Percentiles rank a stretch among this genome's conserved stretches.
These are phyloP conservation scores for Sideroxylon spinosum DNA, from an alignment of 179 eudicot species.

Conservation along the genomic window DNA sequence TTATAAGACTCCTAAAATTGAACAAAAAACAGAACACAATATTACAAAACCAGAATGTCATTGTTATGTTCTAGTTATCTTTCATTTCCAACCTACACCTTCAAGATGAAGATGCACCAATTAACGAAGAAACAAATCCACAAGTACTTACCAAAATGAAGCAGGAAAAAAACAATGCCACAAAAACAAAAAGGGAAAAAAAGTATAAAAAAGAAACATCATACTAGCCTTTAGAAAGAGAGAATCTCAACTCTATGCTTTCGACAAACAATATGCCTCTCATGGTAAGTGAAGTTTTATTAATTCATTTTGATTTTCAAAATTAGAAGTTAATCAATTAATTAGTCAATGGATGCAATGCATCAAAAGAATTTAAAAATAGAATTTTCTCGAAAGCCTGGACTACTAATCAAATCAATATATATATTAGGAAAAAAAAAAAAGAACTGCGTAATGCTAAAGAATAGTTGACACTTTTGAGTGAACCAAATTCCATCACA, in stretches of 20 bases:
- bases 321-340: background rate
- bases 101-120: constrained; percentile 1
- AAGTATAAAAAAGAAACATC: background rate
- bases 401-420: background rate
- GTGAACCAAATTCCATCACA: background rate
- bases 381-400: background rate
- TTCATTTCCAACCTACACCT: background rate
- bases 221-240: background rate
- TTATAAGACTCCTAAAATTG: constrained; percentile 72
- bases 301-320: background rate
- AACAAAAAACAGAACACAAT: background rate
- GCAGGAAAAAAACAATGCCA: background rate
- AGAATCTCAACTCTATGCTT: background rate
- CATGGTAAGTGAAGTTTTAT: background rate
- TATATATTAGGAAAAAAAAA: too few relatives aligned
- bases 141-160: background rate
- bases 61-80: too few relatives aligned
- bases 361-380: background rate
- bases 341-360: background rate
- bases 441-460: background rate
- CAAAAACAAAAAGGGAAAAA: background rate
- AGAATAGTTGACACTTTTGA: background rate
- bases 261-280: background rate
- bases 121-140: background rate
- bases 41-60: constrained; percentile 1